Percentiles rank a stretch among this genome's conserved stretches.
These are phyloP conservation scores for Saccharomycopsis hybrid DNA, from an alignment of 1,139 yeast species.

Conservation along the genomic window DNA sequence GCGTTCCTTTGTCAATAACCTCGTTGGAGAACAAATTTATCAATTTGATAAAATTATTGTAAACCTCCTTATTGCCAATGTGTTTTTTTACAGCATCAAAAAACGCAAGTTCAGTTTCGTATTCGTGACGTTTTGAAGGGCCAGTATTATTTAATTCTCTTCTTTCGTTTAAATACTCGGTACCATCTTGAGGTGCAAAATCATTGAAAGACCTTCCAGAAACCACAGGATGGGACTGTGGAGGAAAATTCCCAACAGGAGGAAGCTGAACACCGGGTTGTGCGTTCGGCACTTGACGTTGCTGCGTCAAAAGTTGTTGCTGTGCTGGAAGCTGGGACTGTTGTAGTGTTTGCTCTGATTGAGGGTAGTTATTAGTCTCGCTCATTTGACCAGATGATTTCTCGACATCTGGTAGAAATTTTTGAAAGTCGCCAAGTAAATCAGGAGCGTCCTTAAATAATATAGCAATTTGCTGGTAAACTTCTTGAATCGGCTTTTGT, in stretches of 20 bases:
- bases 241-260: constrained; percentile 93
- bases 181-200: constrained; percentile 1
- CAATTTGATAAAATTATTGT: constrained; percentile 85
- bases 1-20: constrained; percentile 75
- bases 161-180: background rate
- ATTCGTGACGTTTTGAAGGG: background rate
- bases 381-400: too few species aligned
- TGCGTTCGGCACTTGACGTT: too few species aligned
- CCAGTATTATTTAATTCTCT: too few species aligned
- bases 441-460: constrained; percentile 93
- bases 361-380: constrained; percentile 15
- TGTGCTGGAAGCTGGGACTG: constrained; percentile 22
- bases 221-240: constrained; percentile 28
- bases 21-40: constrained; percentile 85
- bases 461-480: constrained; percentile 84
- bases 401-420: constrained; percentile 74
- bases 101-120: constrained; percentile 75
- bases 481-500: constrained; percentile 91
- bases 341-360: constrained; percentile 13
- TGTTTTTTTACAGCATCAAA: constrained; percentile 89
- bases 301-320: constrained; percentile 25
- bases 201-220: too few species aligned
- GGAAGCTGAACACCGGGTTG: constrained; percentile 66
- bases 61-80: constrained; percentile 72
- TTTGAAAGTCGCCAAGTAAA: constrained; percentile 86